Base-by-base conservation (phyloP, 2,329 filamentous ascomycete species). In the Cytospora leucostoma region DNA sequence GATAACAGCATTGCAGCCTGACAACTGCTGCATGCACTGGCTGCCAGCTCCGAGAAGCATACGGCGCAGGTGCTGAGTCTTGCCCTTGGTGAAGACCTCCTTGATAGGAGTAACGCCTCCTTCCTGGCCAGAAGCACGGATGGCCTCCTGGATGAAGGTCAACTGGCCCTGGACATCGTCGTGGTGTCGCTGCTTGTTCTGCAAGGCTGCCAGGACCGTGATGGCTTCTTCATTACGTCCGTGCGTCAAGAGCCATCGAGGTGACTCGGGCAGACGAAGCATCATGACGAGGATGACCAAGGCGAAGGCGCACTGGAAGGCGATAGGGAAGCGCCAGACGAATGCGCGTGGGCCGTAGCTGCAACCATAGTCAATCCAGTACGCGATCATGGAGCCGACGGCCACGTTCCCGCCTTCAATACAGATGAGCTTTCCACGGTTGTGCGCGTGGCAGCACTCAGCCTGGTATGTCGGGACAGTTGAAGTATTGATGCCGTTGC, bases 371-470 rank as follows among this genome's bases (percentile, higher is more conserved):
- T 79, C 77, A 53, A 78, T 73, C 76, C 76, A 79, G 67, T 78
- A 77, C 6, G 76, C 76, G 44, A 79, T 76, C 68, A 79, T 70
- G 13, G 76, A 78, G 52, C 77, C 77, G 49, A 78, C 76, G 34
- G 77, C 76, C 37, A 78, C 76, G 61, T 76, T 75, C 5, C 76
- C 76, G 33, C 77, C 76, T 61, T 78, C 84, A 55, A 87, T 84
- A 71, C 84, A 86, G 68, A 87, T 87, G 60, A 87, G 73, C 38
- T 86, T 79, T 67, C 85, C 85, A 67, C 85, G 80, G 72, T 86
- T 86, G 68, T 80, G 81, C 0, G 84, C 80, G 19, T 71, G 69
- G 65, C 70, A 71, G 59, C 73, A 81, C 73, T 74, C 75, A 62
- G 76, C 75, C 67, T 77, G 76, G 69, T 76, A 77, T 15, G 75